Base-by-base conservation (phyloP, 2,329 filamentous ascomycete genomes). In the Talaromyces sp. region DNA sequence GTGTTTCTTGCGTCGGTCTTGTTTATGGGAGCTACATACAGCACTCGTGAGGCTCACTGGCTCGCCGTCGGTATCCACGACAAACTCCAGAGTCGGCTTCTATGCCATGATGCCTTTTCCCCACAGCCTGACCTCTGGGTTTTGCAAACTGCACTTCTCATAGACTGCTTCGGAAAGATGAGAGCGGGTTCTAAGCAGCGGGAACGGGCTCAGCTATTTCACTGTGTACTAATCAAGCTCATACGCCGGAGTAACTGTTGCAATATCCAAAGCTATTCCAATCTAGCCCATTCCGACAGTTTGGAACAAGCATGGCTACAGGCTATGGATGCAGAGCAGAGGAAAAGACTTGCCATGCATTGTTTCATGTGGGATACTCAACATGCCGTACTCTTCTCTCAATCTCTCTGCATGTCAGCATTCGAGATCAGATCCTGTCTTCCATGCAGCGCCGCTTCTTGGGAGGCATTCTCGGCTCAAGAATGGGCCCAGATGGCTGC, bases 331-430 rank as follows among this genome's bases (percentile, higher is more conserved):
- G 77, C 80, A 1, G 86, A 89, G 70, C 84, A 87, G 67, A 85
- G 85, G 65, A 88, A 88, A 73, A 81, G 86, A 76, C 75, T 87
- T 0, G 85, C 86, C 0, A 80, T 88, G 45, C 77, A 87, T 5
- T 89, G 86, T 70, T 89, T 89, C 71, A 85, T 89, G 78, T 89
- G 86, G 87, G 87, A 89, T 68, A 87, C 85, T 0, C 86, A 89
- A 63, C 86, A 89, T 67, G 86, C 86, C 0, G 85, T 88, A 0
- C 77, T 89, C 0, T 89, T 89, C 72, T 88, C 85, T n/a, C 86
- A 89, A 70, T 87, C 85, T 4, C 79, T 89, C 0, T 89, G 86
- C 74, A 89, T 89, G 86, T 88, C 85, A 1, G 85, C 86, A 0
- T 88, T 88, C 59, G 86, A 89, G 69, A 79, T 89, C 0, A 81